Base-by-base conservation (phyloP, 202 grass and related monocot species). In the Zoysia matrella region DNA sequence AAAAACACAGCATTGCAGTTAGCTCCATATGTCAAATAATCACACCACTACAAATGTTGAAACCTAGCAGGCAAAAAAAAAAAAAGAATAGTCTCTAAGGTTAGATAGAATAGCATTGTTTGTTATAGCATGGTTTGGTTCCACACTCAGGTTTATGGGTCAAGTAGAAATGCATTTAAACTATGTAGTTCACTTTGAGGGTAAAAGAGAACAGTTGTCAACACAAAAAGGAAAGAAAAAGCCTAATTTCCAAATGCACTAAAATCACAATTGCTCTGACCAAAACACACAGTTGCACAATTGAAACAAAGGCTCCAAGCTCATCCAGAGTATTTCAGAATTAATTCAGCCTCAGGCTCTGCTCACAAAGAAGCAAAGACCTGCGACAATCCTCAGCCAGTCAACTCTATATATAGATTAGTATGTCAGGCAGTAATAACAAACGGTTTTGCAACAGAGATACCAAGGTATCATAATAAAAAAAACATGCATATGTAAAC, bases 1-100 rank as follows among this genome's bases (percentile, higher is more conserved):
- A 74, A 86, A 83, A 51, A 3, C 42, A 72, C 42, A 86, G 63
- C 45, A 83, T 63, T 10, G 41, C 10, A 83, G 82, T 42, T 16
- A 74, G 8, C 47, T 69, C 48, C 63, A 82, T 42, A 41, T 84
- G 30, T 61, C 50, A 80, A 72, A 67, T 60, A 75, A 69, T 71
- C 15, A 50, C 7, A 41, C 46, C 7, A n/a, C 50, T 46, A 78
- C 22, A 52, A 53, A 47, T 22, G 7, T 48, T 48, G 9, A 61
- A 47, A 9, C n/a, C 44, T 71, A 50, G 45, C 54, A 61, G 56
- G 51, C 77, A 69, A 11, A 39, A 80, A n/a, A n/a, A n/a, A n/a
- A n/a, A n/a, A n/a, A n/a, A n/a, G n/a, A 79, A 57, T 18, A 41
- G 18, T 76, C 16, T 8, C 8, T 1, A 49, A 47, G 69, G 46